Percentiles rank a stretch among this genome's conserved stretches.
phyloP scores from a whole-genome alignment of 495 filamentous ascomycete genomes.

The Neurospora tetrasperma region DNA sequence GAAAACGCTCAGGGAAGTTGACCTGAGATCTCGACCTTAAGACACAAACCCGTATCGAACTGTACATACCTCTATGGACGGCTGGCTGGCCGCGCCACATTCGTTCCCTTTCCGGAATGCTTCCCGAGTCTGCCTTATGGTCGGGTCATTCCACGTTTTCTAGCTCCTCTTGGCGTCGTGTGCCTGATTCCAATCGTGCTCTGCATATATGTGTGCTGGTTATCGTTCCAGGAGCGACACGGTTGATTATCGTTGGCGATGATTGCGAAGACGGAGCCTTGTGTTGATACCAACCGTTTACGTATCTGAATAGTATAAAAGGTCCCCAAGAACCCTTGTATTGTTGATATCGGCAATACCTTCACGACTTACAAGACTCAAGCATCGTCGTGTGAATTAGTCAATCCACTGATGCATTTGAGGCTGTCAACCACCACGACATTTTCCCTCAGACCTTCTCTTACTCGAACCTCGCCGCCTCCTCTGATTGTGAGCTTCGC shows the following conservation, averaged over 20 bases:
- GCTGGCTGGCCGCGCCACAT: background rate
- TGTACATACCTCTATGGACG: background rate
- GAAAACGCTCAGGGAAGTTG: too few relatives aligned
- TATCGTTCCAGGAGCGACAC: background rate
- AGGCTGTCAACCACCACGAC: background rate
- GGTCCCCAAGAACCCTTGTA: background rate
- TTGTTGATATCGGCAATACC: background rate
- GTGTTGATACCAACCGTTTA: background rate
- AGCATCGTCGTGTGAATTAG: background rate
- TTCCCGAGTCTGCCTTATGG: background rate
- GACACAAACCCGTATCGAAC: too few relatives aligned
- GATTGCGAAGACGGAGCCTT: background rate
- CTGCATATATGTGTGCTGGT: background rate
- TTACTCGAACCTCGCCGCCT: background rate
- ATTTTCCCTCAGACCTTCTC: background rate
- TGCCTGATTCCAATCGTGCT: background rate
- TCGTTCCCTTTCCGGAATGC: background rate
- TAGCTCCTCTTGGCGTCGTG: background rate
- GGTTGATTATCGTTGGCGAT: background rate
- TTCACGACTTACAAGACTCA: background rate
- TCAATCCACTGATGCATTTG: background rate
- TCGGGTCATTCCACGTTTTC: background rate
- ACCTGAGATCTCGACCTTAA: too few relatives aligned
- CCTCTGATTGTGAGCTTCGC: background rate
- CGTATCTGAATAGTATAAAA: background rate